A percentile compares a stretch with the other conserved stretches of the same genome.
Evolutionary conservation across 768 basidiomycete species (phyloP).

Genomic region (Amanita pallidorosea): DNA sequence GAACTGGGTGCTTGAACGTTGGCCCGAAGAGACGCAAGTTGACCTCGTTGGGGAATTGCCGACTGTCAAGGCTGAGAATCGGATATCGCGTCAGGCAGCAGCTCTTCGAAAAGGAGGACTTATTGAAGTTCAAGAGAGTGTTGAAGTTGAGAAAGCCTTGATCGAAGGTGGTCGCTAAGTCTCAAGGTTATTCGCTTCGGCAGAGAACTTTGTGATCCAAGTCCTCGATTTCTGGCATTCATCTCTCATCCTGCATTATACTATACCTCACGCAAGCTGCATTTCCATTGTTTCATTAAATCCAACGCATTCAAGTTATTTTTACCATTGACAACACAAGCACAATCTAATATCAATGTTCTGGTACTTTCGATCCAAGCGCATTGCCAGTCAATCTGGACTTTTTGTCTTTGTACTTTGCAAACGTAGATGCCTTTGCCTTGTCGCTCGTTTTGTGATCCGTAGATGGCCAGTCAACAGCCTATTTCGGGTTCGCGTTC

Average conservation of each 20-base stretch:
- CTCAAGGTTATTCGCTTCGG: not conserved
- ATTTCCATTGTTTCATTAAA: constrained; percentile 3
- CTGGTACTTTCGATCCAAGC: not conserved
- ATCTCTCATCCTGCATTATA: constrained; percentile 1
- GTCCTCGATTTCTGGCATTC: not conserved
- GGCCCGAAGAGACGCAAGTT: constrained; percentile 53
- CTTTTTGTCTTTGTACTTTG: not conserved
- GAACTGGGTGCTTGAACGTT: constrained; percentile 75
- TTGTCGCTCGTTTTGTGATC: constrained; percentile 1
- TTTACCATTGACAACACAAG: not conserved
- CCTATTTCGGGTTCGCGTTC: not conserved
- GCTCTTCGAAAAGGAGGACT: constrained; percentile 13
- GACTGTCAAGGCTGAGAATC: constrained; percentile 46
- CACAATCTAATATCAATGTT: constrained; percentile 3
- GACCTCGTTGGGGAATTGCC: constrained; percentile 50
- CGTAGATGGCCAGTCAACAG: not conserved
- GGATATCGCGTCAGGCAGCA: constrained; percentile 24
- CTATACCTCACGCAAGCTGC: constrained; percentile 3
- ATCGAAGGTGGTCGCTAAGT: not conserved
- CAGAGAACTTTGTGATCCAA: too few species aligned
- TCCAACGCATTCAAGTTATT: not conserved
- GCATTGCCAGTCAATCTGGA: not conserved
- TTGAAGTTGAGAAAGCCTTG: constrained; percentile 4
- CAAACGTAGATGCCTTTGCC: not conserved
- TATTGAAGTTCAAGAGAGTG: constrained; percentile 7